These are phyloP conservation scores for Multifurca ochricompacta DNA, from an alignment of 768 basidiomycete species.

Conservation along the genomic window DNA sequence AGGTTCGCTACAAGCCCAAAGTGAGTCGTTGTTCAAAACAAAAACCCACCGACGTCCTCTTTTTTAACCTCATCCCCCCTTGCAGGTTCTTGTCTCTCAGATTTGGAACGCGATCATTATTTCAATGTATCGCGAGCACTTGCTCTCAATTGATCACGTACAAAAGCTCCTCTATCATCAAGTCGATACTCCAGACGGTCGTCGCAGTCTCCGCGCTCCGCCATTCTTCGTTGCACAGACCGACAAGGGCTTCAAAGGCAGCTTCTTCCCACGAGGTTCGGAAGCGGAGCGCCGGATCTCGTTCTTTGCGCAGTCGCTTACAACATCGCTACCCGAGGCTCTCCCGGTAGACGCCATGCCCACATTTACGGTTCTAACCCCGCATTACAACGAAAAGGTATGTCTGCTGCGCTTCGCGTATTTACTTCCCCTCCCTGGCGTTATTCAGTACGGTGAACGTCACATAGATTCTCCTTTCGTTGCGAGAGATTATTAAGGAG, in stretches of 20 bases:
- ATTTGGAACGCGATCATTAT: constrained; percentile 99
- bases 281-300: constrained; percentile 97
- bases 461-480: constrained; percentile 80
- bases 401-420: constrained; percentile 15
- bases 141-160: constrained; percentile 98
- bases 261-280: constrained; percentile 91
- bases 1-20: constrained; percentile 99
- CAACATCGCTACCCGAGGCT: constrained; percentile 89
- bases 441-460: not conserved
- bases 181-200: constrained; percentile 80
- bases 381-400: constrained; percentile 98
- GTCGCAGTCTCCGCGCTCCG: constrained; percentile 87
- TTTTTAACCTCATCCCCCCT: not conserved
- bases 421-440: not conserved
- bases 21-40: constrained; percentile 34
- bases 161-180: constrained; percentile 98
- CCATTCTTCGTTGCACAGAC: constrained; percentile 97
- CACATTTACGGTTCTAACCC: constrained; percentile 96
- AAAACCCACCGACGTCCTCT: no score
- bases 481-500: constrained; percentile 97
- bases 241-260: constrained; percentile 74
- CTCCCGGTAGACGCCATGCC: constrained; percentile 99
- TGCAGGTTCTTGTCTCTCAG: constrained; percentile 90
- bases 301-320: constrained; percentile 97
- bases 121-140: constrained; percentile 98